Base-by-base conservation (phyloP, 164 flowering plant species). In the Piper longum region DNA sequence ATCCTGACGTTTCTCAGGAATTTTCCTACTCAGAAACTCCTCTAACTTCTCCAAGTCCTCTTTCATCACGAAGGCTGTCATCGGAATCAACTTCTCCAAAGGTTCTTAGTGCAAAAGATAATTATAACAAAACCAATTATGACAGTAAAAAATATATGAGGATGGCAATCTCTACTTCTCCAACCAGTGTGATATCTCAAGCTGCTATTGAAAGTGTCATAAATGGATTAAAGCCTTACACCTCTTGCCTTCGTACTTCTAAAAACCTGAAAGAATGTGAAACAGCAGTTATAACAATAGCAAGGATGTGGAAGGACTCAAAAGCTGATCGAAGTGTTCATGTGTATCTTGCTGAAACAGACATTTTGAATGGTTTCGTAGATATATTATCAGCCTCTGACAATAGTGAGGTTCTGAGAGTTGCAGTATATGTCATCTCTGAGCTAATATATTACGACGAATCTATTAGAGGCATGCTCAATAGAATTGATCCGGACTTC, bases 121-220 rank as follows among this genome's bases (percentile, higher is more conserved):
- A 52, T 54, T 17, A 39, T 11, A 68, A 61, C 4, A 45, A 45
- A 48, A 56, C 14, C 7, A 44, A 69, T 26, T 71, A 64, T 43
- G 78, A 58, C 62, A 71, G 73, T 60, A 77, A 72, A 68, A 76
- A 85, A 71, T 82, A 82, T 66, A 60, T 45, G 40, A 70, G 62
- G 52, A 64, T 76, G 64, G 72, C 72, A 26, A 70, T 72, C 36
- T 66, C 80, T 41, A 70, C 78, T 57, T 83, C 90, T 18, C 90
- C 86, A 43, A 85, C 83, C 14, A 85, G 88, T 77, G 87, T 85
- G 62, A 79, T 85, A 73, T 81, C 90, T 71, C 95, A 83, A 77
- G 89, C 87, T 68, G 79, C 83, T 19, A 58, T 74, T 39, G 91
- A 85, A 72, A 64, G 79, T 51, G 69, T 82, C 19, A 81, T 87